Evolutionary conservation across 1,284 basidiomycete species (phyloP), one percentile per base, ranked within the genome.

Genomic region (Pseudozyma sp.): DNA sequence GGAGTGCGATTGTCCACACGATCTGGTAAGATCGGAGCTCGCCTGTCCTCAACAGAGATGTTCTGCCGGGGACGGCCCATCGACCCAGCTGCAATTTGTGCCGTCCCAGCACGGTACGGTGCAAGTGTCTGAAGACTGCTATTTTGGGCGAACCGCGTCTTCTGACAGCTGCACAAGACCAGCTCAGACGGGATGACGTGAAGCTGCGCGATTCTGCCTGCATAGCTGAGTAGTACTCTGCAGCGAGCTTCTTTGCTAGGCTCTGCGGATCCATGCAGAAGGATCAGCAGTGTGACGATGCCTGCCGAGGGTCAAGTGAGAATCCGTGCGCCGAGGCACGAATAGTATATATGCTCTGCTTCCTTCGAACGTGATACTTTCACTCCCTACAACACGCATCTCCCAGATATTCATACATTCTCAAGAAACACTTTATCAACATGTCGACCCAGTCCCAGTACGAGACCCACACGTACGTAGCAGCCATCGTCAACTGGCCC

Each of bases 381-480:
- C 24, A 30, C 13, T 7, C 24, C 13, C 17, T 52, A 34, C 39
- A 43, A 30, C 24, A 24, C 24, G 24, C 24, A 24, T 24, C 24
- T 24, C 24, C 24, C 24, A 24, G 24, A 24, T 24, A n/a, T n/a
- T n/a, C n/a, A n/a, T n/a, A n/a, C n/a, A n/a, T n/a, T n/a, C n/a
- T n/a, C n/a, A n/a, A n/a, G n/a, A n/a, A 43, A 45, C 47, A 46
- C 3, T 16, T 19, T 35, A 17, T 16, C 39, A 70, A 5, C 7
- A 75, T 75, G 73, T 75, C 73, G 56, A 71, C 73, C 17, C 30
- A 68, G 17, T 31, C 73, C 49, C 62, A 75, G 61, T 63, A 59
- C 60, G 57, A 75, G 65, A 68, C 58, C 34, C 65, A 75, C 58
- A 68, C 68, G 73, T 75, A 68, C 62, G 73, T 71, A 46, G 16